phyloP scores from a whole-genome alignment of 2,329 filamentous ascomycete species.

The Mollisiaceae sp. region DNA sequence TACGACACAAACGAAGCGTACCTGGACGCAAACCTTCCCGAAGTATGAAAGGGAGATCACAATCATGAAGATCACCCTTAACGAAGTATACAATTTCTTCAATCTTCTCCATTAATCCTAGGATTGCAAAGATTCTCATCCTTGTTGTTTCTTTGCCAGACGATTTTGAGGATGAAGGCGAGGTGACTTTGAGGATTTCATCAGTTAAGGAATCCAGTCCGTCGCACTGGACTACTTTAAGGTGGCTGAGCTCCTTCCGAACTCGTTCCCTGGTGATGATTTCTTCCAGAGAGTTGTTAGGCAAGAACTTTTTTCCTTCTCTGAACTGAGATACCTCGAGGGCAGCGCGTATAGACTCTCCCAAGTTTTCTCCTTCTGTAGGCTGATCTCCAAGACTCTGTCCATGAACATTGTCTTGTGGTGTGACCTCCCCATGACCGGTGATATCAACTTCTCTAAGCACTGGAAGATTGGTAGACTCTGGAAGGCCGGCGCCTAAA shows the following conservation, averaged over 20 bases:
- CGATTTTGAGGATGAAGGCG: background rate
- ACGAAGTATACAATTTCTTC: background rate
- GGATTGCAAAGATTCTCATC: conserved; percentile 3
- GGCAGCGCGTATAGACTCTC: background rate
- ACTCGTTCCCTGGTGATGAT: background rate
- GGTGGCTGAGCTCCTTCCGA: background rate
- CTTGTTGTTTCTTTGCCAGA: background rate
- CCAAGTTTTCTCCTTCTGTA: background rate
- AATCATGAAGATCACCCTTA: background rate
- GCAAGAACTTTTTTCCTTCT: background rate
- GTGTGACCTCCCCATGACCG: background rate
- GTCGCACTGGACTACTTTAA: no score
- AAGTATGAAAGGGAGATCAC: background rate
- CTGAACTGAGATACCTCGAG: background rate
- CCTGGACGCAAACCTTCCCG: background rate
- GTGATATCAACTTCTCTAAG: background rate
- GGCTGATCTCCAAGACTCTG: no score
- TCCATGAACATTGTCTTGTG: background rate
- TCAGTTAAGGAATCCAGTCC: background rate
- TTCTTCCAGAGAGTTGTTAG: background rate
- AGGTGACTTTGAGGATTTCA: background rate
- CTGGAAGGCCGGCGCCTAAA: background rate
- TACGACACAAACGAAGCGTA: background rate
- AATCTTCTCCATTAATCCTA: conserved; percentile 1
- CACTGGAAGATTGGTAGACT: background rate